Evolutionary conservation across 2,329 filamentous ascomycete genomes (phyloP).

Genomic region (Fusarium buharicum): DNA sequence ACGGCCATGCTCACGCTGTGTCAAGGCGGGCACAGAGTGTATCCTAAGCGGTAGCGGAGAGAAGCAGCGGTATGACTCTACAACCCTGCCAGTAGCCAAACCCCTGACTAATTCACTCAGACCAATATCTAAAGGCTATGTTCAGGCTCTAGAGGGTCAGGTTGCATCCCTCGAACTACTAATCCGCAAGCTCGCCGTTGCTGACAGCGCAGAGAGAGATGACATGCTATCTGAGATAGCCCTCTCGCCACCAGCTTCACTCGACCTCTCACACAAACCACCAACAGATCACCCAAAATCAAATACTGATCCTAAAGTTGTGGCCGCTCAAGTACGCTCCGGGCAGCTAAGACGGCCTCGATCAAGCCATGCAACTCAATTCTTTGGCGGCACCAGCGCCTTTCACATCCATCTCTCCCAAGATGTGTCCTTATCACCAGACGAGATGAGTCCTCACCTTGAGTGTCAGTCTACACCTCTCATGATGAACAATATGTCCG

Average conservation of each 20-base stretch:
- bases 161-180: conserved; percentile 58
- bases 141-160: conserved; percentile 60
- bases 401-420: conserved; percentile 54
- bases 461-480: conserved; percentile 26
- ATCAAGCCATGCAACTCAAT: conserved; percentile 56
- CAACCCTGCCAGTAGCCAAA: not conserved
- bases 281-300: conserved; percentile 37
- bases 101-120: conserved; percentile 41
- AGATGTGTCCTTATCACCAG: conserved; percentile 40
- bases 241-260: conserved; percentile 39
- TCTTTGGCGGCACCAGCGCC: conserved; percentile 61
- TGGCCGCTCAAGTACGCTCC: conserved; percentile 48
- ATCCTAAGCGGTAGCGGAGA: conserved; percentile 55
- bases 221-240: conserved; percentile 55
- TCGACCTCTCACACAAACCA: conserved; percentile 25
- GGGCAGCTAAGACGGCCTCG: conserved; percentile 54
- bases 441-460: conserved; percentile 19
- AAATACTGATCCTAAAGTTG: conserved; percentile 46
- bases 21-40: conserved; percentile 55
- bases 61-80: conserved; percentile 52
- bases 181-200: conserved; percentile 56
- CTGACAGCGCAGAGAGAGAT: conserved; percentile 53
- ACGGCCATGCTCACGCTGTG: conserved; percentile 61
- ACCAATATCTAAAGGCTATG: conserved; percentile 58
- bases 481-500: conserved; percentile 17